Conservation (phyloP, 345 rosid genomes). For the Euphorbia lathyris region DNA sequence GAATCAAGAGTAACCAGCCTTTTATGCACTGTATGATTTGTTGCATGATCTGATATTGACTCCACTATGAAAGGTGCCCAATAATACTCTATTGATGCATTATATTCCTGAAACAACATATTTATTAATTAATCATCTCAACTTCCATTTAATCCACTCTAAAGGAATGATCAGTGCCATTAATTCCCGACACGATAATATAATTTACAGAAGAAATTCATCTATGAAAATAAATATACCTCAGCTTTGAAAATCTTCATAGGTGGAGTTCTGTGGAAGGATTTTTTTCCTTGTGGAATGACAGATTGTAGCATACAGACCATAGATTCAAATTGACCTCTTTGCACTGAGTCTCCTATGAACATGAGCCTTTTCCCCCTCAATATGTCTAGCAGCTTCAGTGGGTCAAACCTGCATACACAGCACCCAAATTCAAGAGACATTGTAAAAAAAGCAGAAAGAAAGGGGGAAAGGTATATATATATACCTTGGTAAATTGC, state of each 20-base stretch:
- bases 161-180: no score
- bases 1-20: constrained; percentile 79
- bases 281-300: constrained; percentile 63
- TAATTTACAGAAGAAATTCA: no score
- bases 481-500: constrained; percentile 67
- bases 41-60: constrained; percentile 87
- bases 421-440: no score
- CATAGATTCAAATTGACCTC: constrained; percentile 92
- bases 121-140: no score
- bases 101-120: constrained; percentile 54
- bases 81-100: constrained; percentile 74
- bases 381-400: constrained; percentile 69
- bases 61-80: constrained; percentile 97
- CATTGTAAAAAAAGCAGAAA: not conserved
- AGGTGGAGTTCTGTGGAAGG: constrained; percentile 69
- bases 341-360: constrained; percentile 87
- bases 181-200: no score
- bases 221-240: constrained; percentile 28
- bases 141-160: no score
- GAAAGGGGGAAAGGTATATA: not conserved
- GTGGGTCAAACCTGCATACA: constrained; percentile 59
- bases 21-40: constrained; percentile 74
- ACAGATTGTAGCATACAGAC: constrained; percentile 77
- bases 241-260: constrained; percentile 83
- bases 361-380: constrained; percentile 81